These are phyloP conservation scores for Thermothelomyces thermophilus DNA, from an alignment of 2,329 filamentous ascomycete genomes.

Conservation along the genomic window DNA sequence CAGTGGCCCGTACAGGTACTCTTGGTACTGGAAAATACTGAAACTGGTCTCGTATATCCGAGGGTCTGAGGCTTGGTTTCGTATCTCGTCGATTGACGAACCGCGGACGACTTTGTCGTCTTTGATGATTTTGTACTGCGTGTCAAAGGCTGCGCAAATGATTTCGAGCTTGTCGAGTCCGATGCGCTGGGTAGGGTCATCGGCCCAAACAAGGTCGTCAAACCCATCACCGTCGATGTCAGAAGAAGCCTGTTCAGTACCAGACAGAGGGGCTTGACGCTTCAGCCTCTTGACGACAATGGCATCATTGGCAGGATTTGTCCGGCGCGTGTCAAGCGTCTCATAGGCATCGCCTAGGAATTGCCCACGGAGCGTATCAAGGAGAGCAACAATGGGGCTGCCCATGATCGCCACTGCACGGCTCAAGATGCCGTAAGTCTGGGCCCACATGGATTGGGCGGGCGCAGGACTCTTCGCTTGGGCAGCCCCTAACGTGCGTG, in stretches of 20 bases:
- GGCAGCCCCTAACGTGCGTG: not conserved
- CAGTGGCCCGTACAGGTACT: constrained; percentile 10
- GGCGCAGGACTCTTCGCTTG: not conserved
- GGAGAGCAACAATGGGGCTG: constrained; percentile 9
- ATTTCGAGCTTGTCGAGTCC: constrained; percentile 17
- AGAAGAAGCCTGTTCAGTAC: not conserved
- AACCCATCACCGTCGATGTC: constrained; percentile 16
- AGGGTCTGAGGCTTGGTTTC: constrained; percentile 1
- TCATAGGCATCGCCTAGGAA: constrained; percentile 14
- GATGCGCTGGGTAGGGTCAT: constrained; percentile 22
- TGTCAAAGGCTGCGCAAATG: constrained; percentile 10
- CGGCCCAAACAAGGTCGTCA: constrained; percentile 24
- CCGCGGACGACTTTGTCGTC: constrained; percentile 18
- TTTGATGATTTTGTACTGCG: constrained; percentile 20
- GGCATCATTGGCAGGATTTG: constrained; percentile 3
- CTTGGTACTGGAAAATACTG: constrained; percentile 25
- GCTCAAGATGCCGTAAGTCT: constrained; percentile 10
- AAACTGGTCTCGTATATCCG: constrained; percentile 21
- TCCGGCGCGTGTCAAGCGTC: constrained; percentile 16
- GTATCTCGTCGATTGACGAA: constrained; percentile 8
- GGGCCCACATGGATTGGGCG: constrained; percentile 15
- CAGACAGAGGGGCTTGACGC: constrained; percentile 13
- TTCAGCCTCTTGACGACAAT: constrained; percentile 25
- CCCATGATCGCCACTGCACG: constrained; percentile 19
- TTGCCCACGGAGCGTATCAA: constrained; percentile 13